Conservation (phyloP, 2,329 filamentous ascomycete genomes). For the Aspergillus pseudotamarii region DNA sequence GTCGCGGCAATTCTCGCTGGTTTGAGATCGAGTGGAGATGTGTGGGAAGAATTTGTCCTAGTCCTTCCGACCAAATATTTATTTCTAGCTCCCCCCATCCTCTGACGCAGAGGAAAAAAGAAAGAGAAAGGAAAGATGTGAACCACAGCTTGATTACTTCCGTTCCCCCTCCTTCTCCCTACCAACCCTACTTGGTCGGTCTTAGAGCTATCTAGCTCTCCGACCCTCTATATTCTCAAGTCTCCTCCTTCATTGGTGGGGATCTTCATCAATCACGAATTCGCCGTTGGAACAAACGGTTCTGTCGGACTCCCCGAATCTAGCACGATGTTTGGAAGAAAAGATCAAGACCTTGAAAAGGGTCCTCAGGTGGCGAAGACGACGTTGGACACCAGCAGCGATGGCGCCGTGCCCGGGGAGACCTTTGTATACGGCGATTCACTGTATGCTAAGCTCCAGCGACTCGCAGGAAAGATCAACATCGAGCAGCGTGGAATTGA, state of each 20-base stretch:
- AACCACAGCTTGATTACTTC: slow-evolving; percentile 11
- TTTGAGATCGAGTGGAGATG: slow-evolving; percentile 16
- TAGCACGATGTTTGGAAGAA: slow-evolving; percentile 23
- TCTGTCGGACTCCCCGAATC: slow-evolving; percentile 17
- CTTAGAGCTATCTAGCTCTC: slow-evolving; percentile 26
- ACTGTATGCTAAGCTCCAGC: slow-evolving; percentile 62
- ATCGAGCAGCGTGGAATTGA: slow-evolving; percentile 78
- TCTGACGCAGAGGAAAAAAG: slow-evolving; percentile 18
- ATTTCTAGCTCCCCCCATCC: slow-evolving; percentile 11
- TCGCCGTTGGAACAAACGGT: slow-evolving; percentile 13
- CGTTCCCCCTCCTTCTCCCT: slow-evolving; percentile 8
- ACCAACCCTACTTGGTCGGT: slow-evolving; percentile 19
- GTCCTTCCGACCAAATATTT: slow-evolving; percentile 10
- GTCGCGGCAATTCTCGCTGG: slow-evolving; percentile 14
- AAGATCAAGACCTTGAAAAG: slow-evolving; percentile 37
- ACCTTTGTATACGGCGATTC: slow-evolving; percentile 60
- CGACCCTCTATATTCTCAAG: slow-evolving; percentile 9
- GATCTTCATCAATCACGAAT: slow-evolving; percentile 4
- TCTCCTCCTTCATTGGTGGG: slow-evolving; percentile 20
- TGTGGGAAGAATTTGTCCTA: slow-evolving; percentile 13
- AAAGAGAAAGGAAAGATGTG: slow-evolving; percentile 28
- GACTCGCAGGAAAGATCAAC: slow-evolving; percentile 65
- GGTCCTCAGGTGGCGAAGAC: slow-evolving; percentile 31
- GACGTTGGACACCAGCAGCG: slow-evolving; percentile 39
- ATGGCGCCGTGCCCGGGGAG: slow-evolving; percentile 59